Evolutionary conservation across 306 rosid genomes (phyloP).

Genomic region (Sechiopsis laciniata): DNA sequence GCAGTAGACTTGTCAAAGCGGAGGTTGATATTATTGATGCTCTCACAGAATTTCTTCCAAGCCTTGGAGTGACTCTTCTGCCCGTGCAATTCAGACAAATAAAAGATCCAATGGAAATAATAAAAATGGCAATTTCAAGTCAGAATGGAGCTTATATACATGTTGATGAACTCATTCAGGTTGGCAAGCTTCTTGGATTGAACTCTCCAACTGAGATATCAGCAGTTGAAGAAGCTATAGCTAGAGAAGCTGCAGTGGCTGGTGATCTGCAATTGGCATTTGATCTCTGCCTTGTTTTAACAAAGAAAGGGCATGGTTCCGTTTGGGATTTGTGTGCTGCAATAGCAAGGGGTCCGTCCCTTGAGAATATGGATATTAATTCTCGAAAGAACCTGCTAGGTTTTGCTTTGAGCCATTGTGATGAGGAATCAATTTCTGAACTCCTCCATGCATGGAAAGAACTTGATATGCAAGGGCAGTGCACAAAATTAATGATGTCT

Average conservation of each 20-base stretch:
- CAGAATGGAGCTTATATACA: conserved; percentile 88
- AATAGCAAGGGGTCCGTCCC: conserved; percentile 97
- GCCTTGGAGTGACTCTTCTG: conserved; percentile 87
- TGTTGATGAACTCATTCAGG: conserved; percentile 89
- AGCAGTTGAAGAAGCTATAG: conserved; percentile 88
- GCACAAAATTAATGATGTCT: conserved; percentile 55
- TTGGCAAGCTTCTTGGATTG: conserved; percentile 85
- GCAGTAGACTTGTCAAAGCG: conserved; percentile 56
- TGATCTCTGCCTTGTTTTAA: conserved; percentile 90
- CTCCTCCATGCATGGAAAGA: conserved; percentile 94
- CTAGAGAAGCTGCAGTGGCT: conserved; percentile 99
- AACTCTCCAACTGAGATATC: conserved; percentile 68
- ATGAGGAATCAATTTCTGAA: conserved; percentile 86
- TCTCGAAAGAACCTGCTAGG: conserved; percentile 86
- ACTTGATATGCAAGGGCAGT: conserved; percentile 90
- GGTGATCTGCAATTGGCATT: conserved; percentile 97
- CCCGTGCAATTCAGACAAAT: conserved; percentile 96
- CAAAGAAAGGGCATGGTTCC: conserved; percentile 78
- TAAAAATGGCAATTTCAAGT: conserved; percentile 79
- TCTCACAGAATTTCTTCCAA: conserved; percentile 75
- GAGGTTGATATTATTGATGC: conserved; percentile 87
- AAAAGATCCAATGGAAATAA: conserved; percentile 86
- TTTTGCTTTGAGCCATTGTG: conserved; percentile 90
- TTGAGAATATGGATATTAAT: conserved; percentile 81
- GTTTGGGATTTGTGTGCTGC: conserved; percentile 99